phyloP scores from a whole-genome alignment of 306 rosid species.

The Lithocarpus polystachyus region DNA sequence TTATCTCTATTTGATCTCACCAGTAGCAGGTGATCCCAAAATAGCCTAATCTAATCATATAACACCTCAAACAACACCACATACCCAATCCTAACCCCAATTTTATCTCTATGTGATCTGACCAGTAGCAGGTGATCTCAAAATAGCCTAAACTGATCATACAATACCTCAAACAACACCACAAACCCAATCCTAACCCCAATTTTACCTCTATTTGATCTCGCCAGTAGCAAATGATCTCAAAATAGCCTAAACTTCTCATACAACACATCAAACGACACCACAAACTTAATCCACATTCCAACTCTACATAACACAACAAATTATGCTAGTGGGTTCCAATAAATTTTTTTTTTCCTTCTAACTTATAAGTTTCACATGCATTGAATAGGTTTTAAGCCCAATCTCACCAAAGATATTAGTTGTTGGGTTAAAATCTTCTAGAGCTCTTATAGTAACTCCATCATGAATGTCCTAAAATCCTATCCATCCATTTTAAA shows the following conservation, averaged over 20 bases:
- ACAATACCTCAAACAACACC: not conserved
- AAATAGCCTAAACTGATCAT: not conserved
- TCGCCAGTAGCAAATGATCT: no score
- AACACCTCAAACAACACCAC: not conserved
- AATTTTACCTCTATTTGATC: no score
- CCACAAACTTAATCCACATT: not conserved
- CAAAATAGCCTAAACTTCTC: not conserved
- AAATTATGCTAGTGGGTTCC: not conserved
- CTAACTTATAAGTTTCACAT: no score
- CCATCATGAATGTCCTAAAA: no score
- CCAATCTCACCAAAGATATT: not conserved
- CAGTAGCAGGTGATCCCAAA: no score
- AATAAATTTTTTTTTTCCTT: not conserved
- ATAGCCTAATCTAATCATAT: not conserved
- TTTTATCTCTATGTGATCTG: no score
- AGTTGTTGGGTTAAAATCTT: no score
- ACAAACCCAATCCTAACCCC: not conserved
- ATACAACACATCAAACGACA: not conserved
- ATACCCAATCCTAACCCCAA: not conserved
- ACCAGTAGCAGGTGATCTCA: no score
- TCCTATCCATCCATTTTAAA: no score
- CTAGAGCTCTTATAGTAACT: no score
- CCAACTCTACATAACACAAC: not conserved
- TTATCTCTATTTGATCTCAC: not conserved
- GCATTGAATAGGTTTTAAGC: not conserved